Conservation (phyloP, 2,329 filamentous ascomycete species). For the Aspergillus ruber region DNA sequence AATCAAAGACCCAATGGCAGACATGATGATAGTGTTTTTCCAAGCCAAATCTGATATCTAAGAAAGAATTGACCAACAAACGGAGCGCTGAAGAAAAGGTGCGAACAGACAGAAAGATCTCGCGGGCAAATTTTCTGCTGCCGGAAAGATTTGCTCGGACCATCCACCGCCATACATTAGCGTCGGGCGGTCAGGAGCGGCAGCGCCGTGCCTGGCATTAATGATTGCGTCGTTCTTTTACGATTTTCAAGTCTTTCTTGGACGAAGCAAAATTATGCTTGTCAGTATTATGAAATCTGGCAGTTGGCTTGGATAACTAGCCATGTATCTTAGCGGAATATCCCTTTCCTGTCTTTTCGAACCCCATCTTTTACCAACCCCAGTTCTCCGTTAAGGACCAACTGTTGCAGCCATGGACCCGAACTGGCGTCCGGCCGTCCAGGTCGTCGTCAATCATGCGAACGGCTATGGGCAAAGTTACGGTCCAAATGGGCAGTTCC, state of each 20-base stretch:
- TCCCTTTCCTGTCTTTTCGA: slow-evolving; percentile 15
- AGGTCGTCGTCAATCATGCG: slow-evolving; percentile 36
- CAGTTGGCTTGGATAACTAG: slow-evolving; percentile 13
- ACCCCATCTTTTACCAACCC: slow-evolving; percentile 18
- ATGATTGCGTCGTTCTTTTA: slow-evolving; percentile 15
- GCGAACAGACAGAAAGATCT: neutral
- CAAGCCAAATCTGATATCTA: neutral
- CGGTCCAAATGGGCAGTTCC: slow-evolving; percentile 19
- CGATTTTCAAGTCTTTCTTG: slow-evolving; percentile 4
- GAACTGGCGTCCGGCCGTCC: slow-evolving; percentile 32
- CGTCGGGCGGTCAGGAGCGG: slow-evolving; percentile 21
- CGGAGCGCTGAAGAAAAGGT: neutral
- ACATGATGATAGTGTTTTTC: slow-evolving; percentile 50
- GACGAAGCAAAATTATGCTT: slow-evolving; percentile 2
- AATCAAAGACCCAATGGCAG: slow-evolving; percentile 80
- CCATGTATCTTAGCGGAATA: slow-evolving; percentile 29
- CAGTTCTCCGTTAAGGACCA: slow-evolving; percentile 15
- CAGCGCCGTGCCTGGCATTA: slow-evolving; percentile 19
- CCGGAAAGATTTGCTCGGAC: slow-evolving; percentile 15
- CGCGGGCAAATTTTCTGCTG: slow-evolving; percentile 1
- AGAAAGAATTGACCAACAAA: neutral
- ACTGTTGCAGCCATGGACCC: slow-evolving; percentile 31
- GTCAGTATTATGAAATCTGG: slow-evolving; percentile 8
- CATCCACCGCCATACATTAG: slow-evolving; percentile 11
- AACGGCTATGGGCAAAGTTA: slow-evolving; percentile 21